phyloP scores from a whole-genome alignment of 1,284 basidiomycete genomes.

The Apiotrichum domesticum region DNA sequence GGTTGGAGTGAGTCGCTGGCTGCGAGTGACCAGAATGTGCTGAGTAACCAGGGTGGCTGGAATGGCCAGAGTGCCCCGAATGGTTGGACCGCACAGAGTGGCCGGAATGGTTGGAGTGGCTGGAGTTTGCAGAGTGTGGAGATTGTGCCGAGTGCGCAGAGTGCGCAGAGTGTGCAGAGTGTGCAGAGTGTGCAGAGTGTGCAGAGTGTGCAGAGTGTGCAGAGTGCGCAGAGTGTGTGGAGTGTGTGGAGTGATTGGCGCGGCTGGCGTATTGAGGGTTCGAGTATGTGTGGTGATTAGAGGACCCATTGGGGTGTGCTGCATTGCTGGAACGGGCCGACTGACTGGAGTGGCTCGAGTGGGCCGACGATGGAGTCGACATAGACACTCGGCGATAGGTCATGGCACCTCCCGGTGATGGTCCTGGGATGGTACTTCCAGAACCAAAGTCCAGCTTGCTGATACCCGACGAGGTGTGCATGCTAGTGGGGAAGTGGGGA shows the following conservation, averaged over 20 bases:
- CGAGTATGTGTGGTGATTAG: neutral
- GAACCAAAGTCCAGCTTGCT: neutral
- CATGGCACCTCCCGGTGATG: neutral
- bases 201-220: neutral
- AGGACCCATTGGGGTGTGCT: neutral
- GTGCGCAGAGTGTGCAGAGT: neutral
- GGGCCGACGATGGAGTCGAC: neutral
- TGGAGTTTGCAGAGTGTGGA: neutral
- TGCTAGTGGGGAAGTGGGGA: constrained; percentile 26
- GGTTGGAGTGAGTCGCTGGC: no score
- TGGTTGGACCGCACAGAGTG: no score
- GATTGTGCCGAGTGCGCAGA: neutral
- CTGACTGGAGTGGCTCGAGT: neutral
- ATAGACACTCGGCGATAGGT: neutral
- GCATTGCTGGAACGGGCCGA: neutral
- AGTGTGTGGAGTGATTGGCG: neutral
- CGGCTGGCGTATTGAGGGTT: no score
- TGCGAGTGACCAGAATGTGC: no score
- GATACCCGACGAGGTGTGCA: constrained; percentile 29
- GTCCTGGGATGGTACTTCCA: neutral
- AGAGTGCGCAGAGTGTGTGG: neutral
- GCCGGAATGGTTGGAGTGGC: no score
- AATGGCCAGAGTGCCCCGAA: no score
- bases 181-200: neutral
- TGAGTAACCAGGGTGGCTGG: no score